A percentile compares a stretch with the other conserved stretches of the same genome.
phyloP scores from a whole-genome alignment of 106 monocot species.

The Hemerocallis citrina region DNA sequence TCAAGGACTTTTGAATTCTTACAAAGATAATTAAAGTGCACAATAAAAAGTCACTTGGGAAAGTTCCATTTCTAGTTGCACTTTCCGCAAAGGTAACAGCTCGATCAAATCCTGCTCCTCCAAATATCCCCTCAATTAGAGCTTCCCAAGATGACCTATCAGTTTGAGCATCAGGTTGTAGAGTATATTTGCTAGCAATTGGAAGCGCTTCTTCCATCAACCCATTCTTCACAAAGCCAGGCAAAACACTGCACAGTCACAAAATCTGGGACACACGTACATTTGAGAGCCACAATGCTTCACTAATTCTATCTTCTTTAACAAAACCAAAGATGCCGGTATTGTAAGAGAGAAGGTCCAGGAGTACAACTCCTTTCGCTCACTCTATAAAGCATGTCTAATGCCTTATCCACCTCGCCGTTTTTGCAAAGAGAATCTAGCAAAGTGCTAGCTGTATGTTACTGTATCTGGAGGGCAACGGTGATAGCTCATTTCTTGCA shows the following conservation, averaged over 20 bases:
- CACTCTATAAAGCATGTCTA: conserved; percentile 68
- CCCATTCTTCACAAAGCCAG: conserved; percentile 54
- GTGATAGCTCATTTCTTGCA: conserved; percentile 48
- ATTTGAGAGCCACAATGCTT: conserved; percentile 90
- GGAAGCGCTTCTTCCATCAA: conserved; percentile 43
- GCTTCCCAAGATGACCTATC: conserved; percentile 51
- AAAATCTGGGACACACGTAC: conserved; percentile 72
- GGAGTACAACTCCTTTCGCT: conserved; percentile 38
- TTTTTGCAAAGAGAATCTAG: conserved; percentile 79
- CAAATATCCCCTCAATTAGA: conserved; percentile 66
- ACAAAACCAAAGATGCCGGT: conserved; percentile 72
- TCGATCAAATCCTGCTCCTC: conserved; percentile 40
- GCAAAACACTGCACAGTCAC: conserved; percentile 76
- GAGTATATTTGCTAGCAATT: conserved; percentile 24
- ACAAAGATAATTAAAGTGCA: conserved; percentile 57
- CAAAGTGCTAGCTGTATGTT: conserved; percentile 79
- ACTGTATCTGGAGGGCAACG: conserved; percentile 57
- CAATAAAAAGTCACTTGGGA: conserved; percentile 55
- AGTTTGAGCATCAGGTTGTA: conserved; percentile 24
- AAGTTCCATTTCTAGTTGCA: conserved; percentile 23
- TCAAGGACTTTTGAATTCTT: conserved; percentile 47
- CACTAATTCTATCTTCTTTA: conserved; percentile 46
- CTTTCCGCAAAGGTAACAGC: conserved; percentile 57
- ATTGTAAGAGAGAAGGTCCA: conserved; percentile 82
- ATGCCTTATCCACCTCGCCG: conserved; percentile 46